Evolutionary conservation across 2,329 filamentous ascomycete genomes (phyloP), one percentile per base, ranked within the genome.

Genomic region (Arthroderma sp.): DNA sequence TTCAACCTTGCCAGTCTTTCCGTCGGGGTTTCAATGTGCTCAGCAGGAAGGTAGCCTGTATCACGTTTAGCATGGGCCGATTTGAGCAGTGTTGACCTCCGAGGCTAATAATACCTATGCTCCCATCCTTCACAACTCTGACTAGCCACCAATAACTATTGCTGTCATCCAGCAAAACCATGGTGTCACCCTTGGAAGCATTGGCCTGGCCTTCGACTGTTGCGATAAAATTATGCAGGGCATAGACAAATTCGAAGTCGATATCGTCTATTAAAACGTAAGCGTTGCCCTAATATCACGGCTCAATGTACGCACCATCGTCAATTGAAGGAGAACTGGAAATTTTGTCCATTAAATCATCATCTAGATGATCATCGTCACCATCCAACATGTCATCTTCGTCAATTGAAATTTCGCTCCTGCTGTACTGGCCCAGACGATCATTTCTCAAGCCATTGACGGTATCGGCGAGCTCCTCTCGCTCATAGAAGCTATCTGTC

Each of bases 101-200:
- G n/a, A 11, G 5, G 30, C 11, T 7, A 10, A 33, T 57, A 72
- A 49, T 63, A 81, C 78, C 79, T 63, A 98, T 98, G 61, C 87
- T 96, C 62, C 85, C 93, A 65, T 98, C 91, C 64, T 96, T 96
- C 43, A 96, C 88, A 38, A 98, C 85, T 52, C 89, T 77, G 9
- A 98, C 91, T 49, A 98, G 77, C 91, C 91, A 98, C 91, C 91
- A 98, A 64, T 98, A 98, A 67, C 88, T 96, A 68, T 98, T 98
- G 68, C 87, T 96, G 58, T 98, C 91, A 59, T 98, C 91, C 22
- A 98, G 76, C 51, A 98, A 72, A 44, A 96, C 89, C 91, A 98
- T 98, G 9, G 89, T 96, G 60, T 98, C 91, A 42, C 91, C 91
- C 67, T 98, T 98, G 31, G 86, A 93, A 47, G 91, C 91, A 70